A percentile compares a stretch with the other conserved stretches of the same genome.
Conservation (phyloP, 257 asterid species). For the Paraleonurus japonicus region DNA sequence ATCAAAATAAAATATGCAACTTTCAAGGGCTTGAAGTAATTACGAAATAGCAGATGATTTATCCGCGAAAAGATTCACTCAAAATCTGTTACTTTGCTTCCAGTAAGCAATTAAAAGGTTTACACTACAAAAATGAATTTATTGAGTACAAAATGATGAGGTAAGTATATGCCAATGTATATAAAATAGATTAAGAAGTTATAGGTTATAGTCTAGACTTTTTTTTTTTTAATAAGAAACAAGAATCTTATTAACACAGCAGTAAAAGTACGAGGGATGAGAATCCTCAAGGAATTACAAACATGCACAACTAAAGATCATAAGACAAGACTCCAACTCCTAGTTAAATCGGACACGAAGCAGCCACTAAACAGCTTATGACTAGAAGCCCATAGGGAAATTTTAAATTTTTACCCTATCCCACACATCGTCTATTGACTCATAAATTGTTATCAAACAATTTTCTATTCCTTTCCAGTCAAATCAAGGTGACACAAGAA, state of each 20-base stretch:
- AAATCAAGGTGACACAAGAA: conserved; percentile 15
- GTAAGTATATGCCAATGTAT: not conserved
- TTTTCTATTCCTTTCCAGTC: not conserved
- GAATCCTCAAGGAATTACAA: not conserved
- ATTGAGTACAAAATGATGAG: conserved; percentile 12
- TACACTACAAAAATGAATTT: conserved; percentile 17
- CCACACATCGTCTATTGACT: too few species aligned
- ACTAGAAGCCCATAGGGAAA: too few species aligned
- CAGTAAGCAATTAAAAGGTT: not conserved
- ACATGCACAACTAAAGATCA: too few species aligned
- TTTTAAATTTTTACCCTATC: too few species aligned
- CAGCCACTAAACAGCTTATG: too few species aligned
- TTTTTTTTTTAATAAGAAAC: too few species aligned
- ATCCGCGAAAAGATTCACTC: conserved; percentile 11
- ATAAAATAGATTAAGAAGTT: not conserved
- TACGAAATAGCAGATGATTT: not conserved
- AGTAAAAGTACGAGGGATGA: not conserved
- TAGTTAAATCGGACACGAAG: not conserved
- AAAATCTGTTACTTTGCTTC: conserved; percentile 5
- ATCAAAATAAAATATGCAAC: conserved; percentile 1
- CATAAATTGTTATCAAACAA: not conserved
- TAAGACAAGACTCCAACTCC: too few species aligned
- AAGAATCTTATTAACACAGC: too few species aligned
- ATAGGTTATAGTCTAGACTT: not conserved
- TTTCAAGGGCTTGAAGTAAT: not conserved